Evolutionary conservation across 306 rosid genomes (phyloP).

Genomic region (Betula pendula): DNA sequence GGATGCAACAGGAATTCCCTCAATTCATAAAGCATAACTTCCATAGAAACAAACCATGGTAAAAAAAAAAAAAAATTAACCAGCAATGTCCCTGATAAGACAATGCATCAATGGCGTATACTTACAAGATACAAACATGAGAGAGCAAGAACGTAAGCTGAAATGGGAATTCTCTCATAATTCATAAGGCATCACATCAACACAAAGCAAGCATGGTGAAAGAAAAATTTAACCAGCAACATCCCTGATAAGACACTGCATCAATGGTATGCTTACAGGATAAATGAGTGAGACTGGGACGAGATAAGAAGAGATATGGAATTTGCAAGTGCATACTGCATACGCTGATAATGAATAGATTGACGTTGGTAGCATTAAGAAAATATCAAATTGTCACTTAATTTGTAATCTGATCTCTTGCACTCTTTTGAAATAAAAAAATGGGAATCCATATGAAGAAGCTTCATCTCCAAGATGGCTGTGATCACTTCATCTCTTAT

Average conservation of each 20-base stretch:
- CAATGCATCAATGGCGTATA: not conserved
- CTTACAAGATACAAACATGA: not conserved
- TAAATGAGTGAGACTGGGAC: not conserved
- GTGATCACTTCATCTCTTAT: not conserved
- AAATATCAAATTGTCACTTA: not conserved
- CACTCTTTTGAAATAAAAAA: not conserved
- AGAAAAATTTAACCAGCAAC: no score
- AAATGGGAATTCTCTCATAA: no score
- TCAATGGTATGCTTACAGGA: not conserved
- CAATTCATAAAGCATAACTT: not conserved
- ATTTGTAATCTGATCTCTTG: not conserved
- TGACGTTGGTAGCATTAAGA: not conserved
- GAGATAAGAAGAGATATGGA: not conserved
- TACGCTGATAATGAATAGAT: not conserved
- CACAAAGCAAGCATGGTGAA: no score
- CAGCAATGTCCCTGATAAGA: not conserved
- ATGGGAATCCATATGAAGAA: not conserved
- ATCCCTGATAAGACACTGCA: not conserved
- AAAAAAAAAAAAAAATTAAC: not conserved
- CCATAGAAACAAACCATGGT: not conserved
- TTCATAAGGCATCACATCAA: no score
- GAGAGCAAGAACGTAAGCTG: no score
- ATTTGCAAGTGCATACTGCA: not conserved
- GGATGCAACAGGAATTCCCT: not conserved
- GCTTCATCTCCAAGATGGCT: not conserved